These are phyloP conservation scores for Blastobotrys proliferans DNA, from an alignment of 1,139 yeast genomes.

Conservation along the genomic window DNA sequence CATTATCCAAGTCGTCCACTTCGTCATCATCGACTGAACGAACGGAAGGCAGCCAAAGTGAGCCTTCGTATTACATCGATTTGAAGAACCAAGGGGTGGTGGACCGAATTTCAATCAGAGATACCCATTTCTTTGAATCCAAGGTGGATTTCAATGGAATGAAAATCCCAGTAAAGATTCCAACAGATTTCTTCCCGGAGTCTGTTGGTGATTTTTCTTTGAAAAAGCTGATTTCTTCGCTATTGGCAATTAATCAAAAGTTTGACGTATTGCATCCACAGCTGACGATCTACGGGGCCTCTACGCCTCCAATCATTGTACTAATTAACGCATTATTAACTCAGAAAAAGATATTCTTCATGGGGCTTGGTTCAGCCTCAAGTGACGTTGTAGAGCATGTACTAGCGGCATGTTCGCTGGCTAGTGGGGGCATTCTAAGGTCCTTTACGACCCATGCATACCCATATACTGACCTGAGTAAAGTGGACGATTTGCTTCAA, in stretches of 20 bases:
- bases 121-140: slow-evolving; percentile 35
- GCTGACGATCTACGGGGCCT: slow-evolving; percentile 48
- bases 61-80: slow-evolving; percentile 30
- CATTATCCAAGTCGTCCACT: slow-evolving; percentile 8
- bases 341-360: slow-evolving; percentile 51
- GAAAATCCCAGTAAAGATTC: slow-evolving; percentile 35
- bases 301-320: slow-evolving; percentile 56
- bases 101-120: slow-evolving; percentile 25
- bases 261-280: slow-evolving; percentile 34
- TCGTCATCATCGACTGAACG: slow-evolving; percentile 4
- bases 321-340: slow-evolving; percentile 56
- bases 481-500: slow-evolving; percentile 51
- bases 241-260: slow-evolving; percentile 22
- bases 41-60: slow-evolving; percentile 14
- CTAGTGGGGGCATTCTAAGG: slow-evolving; percentile 55
- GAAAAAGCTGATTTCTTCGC: slow-evolving; percentile 26
- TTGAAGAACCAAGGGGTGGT: slow-evolving; percentile 29
- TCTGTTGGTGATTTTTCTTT: slow-evolving; percentile 34
- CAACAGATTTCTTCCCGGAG: slow-evolving; percentile 34
- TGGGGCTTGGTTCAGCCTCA: slow-evolving; percentile 54
- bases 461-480: slow-evolving; percentile 61
- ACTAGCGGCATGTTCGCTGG: slow-evolving; percentile 49
- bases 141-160: slow-evolving; percentile 30
- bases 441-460: slow-evolving; percentile 48
- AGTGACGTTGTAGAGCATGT: slow-evolving; percentile 54